Base-by-base conservation (phyloP, 1,139 yeast genomes). In the Blastobotrys ciferrii region DNA sequence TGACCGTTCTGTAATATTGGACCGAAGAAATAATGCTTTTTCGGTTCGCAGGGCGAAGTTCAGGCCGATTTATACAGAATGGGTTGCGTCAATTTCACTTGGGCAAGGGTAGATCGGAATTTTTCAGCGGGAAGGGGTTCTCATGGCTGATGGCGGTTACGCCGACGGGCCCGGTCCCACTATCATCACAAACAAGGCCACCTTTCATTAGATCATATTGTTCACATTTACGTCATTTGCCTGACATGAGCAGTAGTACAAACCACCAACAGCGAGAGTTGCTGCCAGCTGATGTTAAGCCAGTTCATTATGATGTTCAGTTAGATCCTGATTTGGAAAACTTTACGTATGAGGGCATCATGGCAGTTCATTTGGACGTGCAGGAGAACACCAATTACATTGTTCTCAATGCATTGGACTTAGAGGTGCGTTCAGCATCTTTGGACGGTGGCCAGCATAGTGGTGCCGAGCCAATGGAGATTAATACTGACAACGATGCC, bases 251-350 rank as follows among this genome's bases (percentile, higher is more conserved):
- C 20, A 20, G 37, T 9, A 15, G 25, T 13, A 36, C 40, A 3
- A 36, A 36, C 18, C 40, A 19, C 4, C 17, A 36, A 12, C 40
- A 36, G 12, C 57, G 88, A 62, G 86, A 84, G 65, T 77, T 85
- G 32, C 77, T 87, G 55, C 95, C 95, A 44, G 72, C 78, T 41
- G 78, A 82, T 59, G 88, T 86, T 56, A 80, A 76, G 55, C 95
- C 95, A 42, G 61, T 74, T 53, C 87, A 84, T 66, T 87, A 87
- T 65, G 78, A 79, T 55, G 69, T 87, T 56, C 76, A 80, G 39
- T 72, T 88, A 58, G 92, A 86, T 61, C 95, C 96, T 35, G 74
- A 81, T 59, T 80, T 87, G 58, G 76, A 75, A 49, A 78, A 80
- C 44, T 87, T 84, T 75, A 84, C 80, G 53, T 88, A 81, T 62